Evolutionary conservation across 1,284 basidiomycete species (phyloP).

Genomic region (Moniliella sp.): DNA sequence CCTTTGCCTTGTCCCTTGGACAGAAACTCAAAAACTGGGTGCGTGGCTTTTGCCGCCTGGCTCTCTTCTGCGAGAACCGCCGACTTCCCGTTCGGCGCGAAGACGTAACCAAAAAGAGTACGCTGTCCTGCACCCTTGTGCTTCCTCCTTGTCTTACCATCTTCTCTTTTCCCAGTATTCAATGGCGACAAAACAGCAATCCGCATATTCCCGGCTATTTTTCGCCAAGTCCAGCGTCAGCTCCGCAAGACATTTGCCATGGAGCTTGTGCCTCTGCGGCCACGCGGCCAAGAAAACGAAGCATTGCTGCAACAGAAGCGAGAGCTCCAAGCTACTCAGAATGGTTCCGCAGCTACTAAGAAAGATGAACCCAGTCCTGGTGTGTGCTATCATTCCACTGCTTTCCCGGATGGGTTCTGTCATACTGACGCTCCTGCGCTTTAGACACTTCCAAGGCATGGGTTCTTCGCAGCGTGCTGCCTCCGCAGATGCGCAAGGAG

Average conservation of each 20-base stretch:
- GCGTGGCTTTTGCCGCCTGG: not conserved
- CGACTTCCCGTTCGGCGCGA: not conserved
- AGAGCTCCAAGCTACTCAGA: constrained; percentile 1
- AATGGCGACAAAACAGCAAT: constrained; percentile 3
- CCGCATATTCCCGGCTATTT: constrained; percentile 10
- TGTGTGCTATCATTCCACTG: not conserved
- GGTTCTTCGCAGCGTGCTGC: constrained; percentile 8
- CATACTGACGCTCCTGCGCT: no score
- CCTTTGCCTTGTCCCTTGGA: not conserved
- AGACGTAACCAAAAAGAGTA: not conserved
- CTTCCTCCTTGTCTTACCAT: constrained; percentile 3
- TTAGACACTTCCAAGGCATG: not conserved
- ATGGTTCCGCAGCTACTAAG: constrained; percentile 1
- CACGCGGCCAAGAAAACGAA: constrained; percentile 14
- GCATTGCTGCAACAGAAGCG: constrained; percentile 3
- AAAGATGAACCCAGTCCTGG: constrained; percentile 3
- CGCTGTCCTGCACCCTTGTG: not conserved
- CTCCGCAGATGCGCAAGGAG: constrained; percentile 1
- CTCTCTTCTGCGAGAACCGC: not conserved
- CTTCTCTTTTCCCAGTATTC: constrained; percentile 3
- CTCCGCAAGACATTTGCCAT: constrained; percentile 12
- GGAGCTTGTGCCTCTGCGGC: constrained; percentile 15
- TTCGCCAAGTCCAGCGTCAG: constrained; percentile 15
- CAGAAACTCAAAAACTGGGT: not conserved
- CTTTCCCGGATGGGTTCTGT: no score